phyloP scores from a whole-genome alignment of 306 rosid genomes.

The Dryas octopetala region DNA sequence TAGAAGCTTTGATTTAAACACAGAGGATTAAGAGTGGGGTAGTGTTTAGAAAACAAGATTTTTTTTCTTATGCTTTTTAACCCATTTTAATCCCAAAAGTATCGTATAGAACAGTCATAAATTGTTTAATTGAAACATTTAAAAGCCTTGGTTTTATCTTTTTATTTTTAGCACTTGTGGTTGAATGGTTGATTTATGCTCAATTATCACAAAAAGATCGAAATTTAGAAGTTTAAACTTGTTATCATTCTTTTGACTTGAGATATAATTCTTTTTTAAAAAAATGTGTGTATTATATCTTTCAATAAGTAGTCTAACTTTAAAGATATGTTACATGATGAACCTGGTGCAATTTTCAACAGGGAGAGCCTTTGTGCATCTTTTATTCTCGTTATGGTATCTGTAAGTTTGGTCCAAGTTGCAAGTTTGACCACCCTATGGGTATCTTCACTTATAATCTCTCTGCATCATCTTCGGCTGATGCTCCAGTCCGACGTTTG shows the following conservation, averaged over 20 bases:
- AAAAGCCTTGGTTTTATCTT: too few relatives aligned
- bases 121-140: too few relatives aligned
- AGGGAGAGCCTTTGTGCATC: conserved; percentile 95
- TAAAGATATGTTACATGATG: conserved; percentile 25
- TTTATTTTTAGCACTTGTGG: too few relatives aligned
- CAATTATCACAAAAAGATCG: too few relatives aligned
- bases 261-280: not conserved
- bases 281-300: not conserved
- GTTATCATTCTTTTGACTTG: not conserved
- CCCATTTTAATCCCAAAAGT: too few relatives aligned
- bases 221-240: too few relatives aligned
- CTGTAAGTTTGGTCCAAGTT: conserved; percentile 98
- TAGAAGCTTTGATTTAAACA: too few relatives aligned
- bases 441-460: conserved; percentile 75
- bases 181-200: too few relatives aligned
- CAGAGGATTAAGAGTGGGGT: too few relatives aligned
- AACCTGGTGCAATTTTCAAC: conserved; percentile 38
- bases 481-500: conserved; percentile 59
- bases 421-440: conserved; percentile 99
- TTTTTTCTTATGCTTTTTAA: too few relatives aligned
- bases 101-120: too few relatives aligned
- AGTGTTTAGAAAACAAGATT: too few relatives aligned
- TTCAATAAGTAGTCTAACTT: conserved; percentile 7
- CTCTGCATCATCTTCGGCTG: conserved; percentile 62
- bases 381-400: conserved; percentile 95